A percentile compares a stretch with the other conserved stretches of the same genome.
These are phyloP conservation scores for Priceomyces castillae DNA, from an alignment of 805 yeast species.

Conservation along the genomic window DNA sequence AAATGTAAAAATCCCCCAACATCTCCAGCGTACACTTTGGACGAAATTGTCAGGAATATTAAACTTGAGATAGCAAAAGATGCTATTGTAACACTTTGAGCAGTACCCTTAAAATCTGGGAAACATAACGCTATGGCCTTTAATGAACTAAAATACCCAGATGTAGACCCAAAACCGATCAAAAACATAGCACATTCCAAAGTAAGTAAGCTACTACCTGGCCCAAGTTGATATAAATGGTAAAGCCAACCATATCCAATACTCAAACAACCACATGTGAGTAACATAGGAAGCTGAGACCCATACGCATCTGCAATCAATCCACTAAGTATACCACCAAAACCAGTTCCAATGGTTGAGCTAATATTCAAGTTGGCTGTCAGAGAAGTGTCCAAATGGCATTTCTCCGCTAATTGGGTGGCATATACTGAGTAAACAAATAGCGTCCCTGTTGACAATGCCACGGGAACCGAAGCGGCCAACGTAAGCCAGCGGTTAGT, in stretches of 20 bases:
- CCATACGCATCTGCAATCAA: slow-evolving; percentile 33
- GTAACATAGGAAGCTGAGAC: slow-evolving; percentile 31
- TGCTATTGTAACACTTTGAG: slow-evolving; percentile 36
- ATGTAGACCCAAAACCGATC: slow-evolving; percentile 31
- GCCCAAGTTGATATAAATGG: slow-evolving; percentile 19
- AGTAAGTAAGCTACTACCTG: slow-evolving; percentile 10
- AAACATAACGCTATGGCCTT: slow-evolving; percentile 34
- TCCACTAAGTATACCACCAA: slow-evolving; percentile 34
- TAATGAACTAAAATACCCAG: slow-evolving; percentile 33
- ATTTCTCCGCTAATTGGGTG: slow-evolving; percentile 30
- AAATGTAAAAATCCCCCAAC: slow-evolving; percentile 22
- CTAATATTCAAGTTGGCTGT: slow-evolving; percentile 30
- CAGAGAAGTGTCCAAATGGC: slow-evolving; percentile 26
- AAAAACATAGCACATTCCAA: slow-evolving; percentile 28
- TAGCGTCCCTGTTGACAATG: slow-evolving; percentile 32
- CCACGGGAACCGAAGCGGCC: slow-evolving; percentile 28
- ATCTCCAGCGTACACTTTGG: slow-evolving; percentile 20
- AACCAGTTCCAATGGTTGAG: slow-evolving; percentile 30
- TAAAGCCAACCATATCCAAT: slow-evolving; percentile 30
- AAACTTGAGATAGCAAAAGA: slow-evolving; percentile 36
- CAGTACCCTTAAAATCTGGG: slow-evolving; percentile 32
- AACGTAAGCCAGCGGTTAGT: slow-evolving; percentile 28
- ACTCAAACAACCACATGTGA: slow-evolving; percentile 21
- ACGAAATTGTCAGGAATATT: slow-evolving; percentile 21
- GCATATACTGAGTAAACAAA: slow-evolving; percentile 34